Evolutionary conservation across 331 rosid genomes (phyloP).

Genomic region (Arachis monticola): DNA sequence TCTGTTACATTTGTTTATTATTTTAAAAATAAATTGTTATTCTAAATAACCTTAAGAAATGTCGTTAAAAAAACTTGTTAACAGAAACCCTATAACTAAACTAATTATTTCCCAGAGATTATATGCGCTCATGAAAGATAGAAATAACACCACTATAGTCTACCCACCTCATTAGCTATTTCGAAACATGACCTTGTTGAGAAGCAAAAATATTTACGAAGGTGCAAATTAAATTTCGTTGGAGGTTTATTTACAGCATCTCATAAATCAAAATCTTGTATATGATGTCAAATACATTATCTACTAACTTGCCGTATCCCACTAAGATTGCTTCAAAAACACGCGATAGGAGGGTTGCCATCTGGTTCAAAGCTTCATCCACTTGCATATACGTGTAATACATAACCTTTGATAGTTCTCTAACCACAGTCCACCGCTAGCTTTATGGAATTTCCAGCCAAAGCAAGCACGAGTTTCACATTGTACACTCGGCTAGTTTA

Average conservation of each 20-base stretch:
- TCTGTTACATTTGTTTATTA: too few species aligned
- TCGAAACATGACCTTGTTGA: too few species aligned
- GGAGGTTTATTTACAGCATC: neutral
- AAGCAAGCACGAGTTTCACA: constrained; percentile 21
- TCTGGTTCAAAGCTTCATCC: neutral
- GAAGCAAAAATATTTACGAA: neutral
- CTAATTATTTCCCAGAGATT: too few species aligned
- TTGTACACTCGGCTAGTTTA: neutral
- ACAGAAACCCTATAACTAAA: too few species aligned
- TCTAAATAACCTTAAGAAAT: too few species aligned
- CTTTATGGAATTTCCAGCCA: neutral
- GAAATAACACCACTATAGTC: too few species aligned
- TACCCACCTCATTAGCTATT: too few species aligned
- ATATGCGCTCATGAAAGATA: too few species aligned
- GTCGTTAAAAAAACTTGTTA: too few species aligned
- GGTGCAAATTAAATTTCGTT: neutral
- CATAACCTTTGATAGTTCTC: neutral
- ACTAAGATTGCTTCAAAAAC: neutral
- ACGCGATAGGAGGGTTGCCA: neutral
- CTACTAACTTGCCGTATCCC: neutral
- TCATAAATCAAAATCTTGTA: neutral
- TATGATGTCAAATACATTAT: neutral
- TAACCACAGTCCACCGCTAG: neutral
- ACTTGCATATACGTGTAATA: constrained; percentile 8
- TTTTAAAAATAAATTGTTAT: too few species aligned